Base-by-base conservation (phyloP, 2,329 filamentous ascomycete genomes). In the Calonectria montana region DNA sequence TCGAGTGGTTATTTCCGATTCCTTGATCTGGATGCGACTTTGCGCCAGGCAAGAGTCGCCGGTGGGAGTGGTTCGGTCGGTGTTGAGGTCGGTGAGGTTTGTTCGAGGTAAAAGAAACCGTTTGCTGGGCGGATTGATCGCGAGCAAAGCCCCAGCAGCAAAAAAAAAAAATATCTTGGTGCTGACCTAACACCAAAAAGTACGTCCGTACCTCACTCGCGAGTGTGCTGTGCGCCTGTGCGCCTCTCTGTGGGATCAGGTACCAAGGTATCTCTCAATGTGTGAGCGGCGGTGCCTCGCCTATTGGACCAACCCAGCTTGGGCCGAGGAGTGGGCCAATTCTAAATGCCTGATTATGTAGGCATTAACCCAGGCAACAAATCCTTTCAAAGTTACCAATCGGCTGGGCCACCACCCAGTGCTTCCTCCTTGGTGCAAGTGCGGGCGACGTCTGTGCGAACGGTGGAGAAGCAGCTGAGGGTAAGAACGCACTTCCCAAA, bases 21-120 rank as follows among this genome's bases (percentile, higher is more conserved):
- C 15, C 48, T 66, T 50, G 68, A 67, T 72, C 35, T 57, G 64
- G n/a, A 57, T 73, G 69, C 74, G 77, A 82, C 79, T 81, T 83
- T 84, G 83, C 83, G 74, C 83, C 83, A 84, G 83, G 83, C 83
- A 85, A 84, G 78, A 78, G 67, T 77, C 62, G 69, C 71, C 69
- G 27, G 43, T 53, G 64, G 55, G 71, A 72, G 59, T 41, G 55
- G 50, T 61, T 70, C 55, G 67, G 6, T 67, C 73, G 71, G 55
- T 72, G 74, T 63, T 65, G 66, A 71, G 71, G 53, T 31, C 53
- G 53, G 70, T 69, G 71, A 43, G 29, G 66, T 68, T 73, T 70
- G 72, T 75, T 73, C 64, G 67, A 69, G 63, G 53, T 35, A 10
- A 7, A 37, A 37, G 53, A 57, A 12, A 37, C n/a, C 35, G 31